Conservation (phyloP, 208 protist genomes). For the Polymyxa betae region DNA sequence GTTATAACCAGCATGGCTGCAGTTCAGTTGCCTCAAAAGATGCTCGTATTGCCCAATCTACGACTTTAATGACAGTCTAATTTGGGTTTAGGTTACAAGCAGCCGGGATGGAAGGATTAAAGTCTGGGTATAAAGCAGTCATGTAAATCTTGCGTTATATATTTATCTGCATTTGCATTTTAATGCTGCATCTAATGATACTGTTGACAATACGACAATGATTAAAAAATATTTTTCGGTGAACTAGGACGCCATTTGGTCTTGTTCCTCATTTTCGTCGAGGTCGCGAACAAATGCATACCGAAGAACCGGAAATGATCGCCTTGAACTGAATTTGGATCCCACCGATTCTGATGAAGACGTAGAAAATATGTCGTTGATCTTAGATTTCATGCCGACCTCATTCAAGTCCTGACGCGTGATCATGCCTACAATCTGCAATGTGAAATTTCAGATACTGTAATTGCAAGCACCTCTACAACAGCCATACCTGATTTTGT, state of each 20-base stretch:
- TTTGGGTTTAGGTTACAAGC: background rate
- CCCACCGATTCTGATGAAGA: no score
- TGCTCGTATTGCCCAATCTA: constrained; percentile 23
- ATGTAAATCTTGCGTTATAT: no score
- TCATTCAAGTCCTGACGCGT: constrained; percentile 15
- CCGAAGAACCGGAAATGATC: no score
- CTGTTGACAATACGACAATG: no score
- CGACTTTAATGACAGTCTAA: background rate
- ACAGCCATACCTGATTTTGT: constrained; percentile 12
- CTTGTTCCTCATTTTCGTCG: no score
- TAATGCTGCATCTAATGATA: no score
- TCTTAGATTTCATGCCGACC: background rate
- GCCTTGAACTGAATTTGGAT: no score
- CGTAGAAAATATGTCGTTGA: no score
- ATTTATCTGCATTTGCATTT: no score
- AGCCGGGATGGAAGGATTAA: constrained; percentile 31
- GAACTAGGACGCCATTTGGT: no score
- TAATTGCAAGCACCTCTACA: background rate
- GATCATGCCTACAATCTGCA: constrained; percentile 45
- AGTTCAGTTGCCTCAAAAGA: constrained; percentile 11
- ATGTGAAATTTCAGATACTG: background rate
- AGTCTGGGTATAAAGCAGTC: constrained; percentile 14
- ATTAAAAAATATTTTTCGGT: no score
- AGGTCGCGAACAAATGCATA: no score
- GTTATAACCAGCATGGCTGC: background rate